Percentiles rank a stretch among this genome's conserved stretches.
These are phyloP conservation scores for Russula ochroleuca DNA, from an alignment of 768 basidiomycete genomes.

Conservation along the genomic window DNA sequence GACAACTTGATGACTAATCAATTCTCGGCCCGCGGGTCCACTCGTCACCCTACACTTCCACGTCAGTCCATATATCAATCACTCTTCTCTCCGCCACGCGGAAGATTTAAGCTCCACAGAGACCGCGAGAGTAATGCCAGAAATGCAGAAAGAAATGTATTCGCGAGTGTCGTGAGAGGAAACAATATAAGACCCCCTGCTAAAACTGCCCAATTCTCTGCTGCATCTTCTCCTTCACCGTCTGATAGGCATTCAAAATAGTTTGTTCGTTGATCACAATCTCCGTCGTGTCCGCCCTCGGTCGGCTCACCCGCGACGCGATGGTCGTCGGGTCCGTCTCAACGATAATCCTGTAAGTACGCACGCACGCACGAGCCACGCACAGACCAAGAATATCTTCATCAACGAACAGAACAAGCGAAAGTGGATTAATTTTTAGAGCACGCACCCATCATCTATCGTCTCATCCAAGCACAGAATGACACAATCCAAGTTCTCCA, in stretches of 20 bases:
- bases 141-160: too few relatives aligned
- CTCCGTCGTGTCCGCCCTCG: constrained; percentile 89
- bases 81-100: too few relatives aligned
- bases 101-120: too few relatives aligned
- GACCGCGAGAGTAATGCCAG: too few relatives aligned
- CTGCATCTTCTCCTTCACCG: constrained; percentile 79
- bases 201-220: constrained; percentile 77
- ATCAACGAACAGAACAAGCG: too few relatives aligned
- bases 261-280: constrained; percentile 99
- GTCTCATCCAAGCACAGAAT: constrained; percentile 94
- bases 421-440: too few relatives aligned
- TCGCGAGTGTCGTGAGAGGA: too few relatives aligned
- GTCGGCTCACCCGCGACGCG: constrained; percentile 87
- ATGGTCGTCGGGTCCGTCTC: constrained; percentile 97
- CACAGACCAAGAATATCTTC: too few relatives aligned
- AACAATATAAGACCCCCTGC: constrained; percentile 7
- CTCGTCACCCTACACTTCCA: neutral
- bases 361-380: constrained; percentile 16
- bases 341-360: constrained; percentile 71
- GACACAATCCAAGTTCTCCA: constrained; percentile 93
- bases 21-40: neutral
- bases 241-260: constrained; percentile 87
- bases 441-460: constrained; percentile 89
- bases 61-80: too few relatives aligned
- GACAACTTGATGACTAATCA: neutral